Evolutionary conservation across 2,329 filamentous ascomycete species (phyloP).

Genomic region (Didymella segeticola): DNA sequence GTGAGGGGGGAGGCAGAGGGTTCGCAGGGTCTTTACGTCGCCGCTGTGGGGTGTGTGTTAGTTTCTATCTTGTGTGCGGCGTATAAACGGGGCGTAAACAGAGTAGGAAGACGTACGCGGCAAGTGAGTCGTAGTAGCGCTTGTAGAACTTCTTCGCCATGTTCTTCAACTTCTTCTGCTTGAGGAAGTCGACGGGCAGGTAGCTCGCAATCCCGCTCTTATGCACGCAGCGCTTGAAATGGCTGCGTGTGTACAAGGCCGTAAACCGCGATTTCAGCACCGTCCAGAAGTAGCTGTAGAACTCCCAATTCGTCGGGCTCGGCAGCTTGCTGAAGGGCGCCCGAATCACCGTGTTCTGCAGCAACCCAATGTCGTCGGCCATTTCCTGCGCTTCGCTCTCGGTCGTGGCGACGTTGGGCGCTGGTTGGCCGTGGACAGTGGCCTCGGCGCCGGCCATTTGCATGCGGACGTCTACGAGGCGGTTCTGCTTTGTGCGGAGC

Average conservation of each 20-base stretch:
- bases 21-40: constrained; percentile 32
- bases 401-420: constrained; percentile 18
- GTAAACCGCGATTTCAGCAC: constrained; percentile 26
- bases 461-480: constrained; percentile 17
- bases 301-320: background rate
- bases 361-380: constrained; percentile 32
- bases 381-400: constrained; percentile 15
- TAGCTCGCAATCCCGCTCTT: constrained; percentile 21
- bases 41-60: constrained; percentile 28
- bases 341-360: constrained; percentile 31
- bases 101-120: constrained; percentile 39
- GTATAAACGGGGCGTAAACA: background rate
- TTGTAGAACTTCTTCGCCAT: constrained; percentile 66
- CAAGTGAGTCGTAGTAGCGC: constrained; percentile 67
- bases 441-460: constrained; percentile 14
- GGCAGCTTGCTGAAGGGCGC: constrained; percentile 24
- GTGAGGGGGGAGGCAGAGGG: constrained; percentile 63
- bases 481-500: constrained; percentile 10
- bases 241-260: constrained; percentile 26
- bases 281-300: constrained; percentile 29
- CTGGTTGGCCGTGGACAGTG: constrained; percentile 8
- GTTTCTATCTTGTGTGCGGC: background rate
- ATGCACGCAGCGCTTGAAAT: constrained; percentile 23
- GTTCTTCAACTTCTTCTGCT: constrained; percentile 17
- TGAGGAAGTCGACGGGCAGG: constrained; percentile 22